Evolutionary conservation across 805 yeast genomes (phyloP).

Genomic region (Monosporozyma aerobia): DNA sequence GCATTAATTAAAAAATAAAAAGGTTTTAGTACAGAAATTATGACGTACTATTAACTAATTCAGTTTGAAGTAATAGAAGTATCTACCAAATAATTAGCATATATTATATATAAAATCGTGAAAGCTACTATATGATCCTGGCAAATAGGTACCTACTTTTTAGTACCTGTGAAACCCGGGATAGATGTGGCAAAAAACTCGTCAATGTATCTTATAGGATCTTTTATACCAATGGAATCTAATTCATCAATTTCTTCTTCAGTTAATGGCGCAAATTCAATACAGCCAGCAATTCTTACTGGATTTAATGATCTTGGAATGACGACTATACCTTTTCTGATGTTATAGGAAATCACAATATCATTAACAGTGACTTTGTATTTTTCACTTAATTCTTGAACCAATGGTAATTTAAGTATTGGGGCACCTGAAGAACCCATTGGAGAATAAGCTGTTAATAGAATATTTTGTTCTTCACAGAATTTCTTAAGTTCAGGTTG

Average conservation of each 20-base stretch:
- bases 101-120: not conserved
- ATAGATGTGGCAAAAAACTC: constrained; percentile 19
- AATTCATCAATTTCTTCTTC: constrained; percentile 35
- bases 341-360: constrained; percentile 54
- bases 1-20: no score
- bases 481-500: constrained; percentile 48
- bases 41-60: not conserved
- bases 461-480: constrained; percentile 44
- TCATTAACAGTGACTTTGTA: constrained; percentile 45
- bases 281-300: constrained; percentile 44
- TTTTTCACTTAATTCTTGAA: constrained; percentile 47
- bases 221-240: constrained; percentile 24
- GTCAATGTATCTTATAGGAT: constrained; percentile 29
- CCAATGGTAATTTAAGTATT: constrained; percentile 41
- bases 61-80: not conserved
- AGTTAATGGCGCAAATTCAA: constrained; percentile 33
- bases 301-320: constrained; percentile 66
- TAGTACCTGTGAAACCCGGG: constrained; percentile 20
- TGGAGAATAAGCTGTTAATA: constrained; percentile 51
- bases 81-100: not conserved
- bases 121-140: not conserved
- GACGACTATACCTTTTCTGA: constrained; percentile 49
- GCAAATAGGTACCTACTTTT: not conserved
- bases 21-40: not conserved
- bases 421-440: constrained; percentile 63